A percentile compares a stretch with the other conserved stretches of the same genome.
These are phyloP conservation scores for Dioszegia crocea DNA, from an alignment of 768 basidiomycete genomes.

Conservation along the genomic window DNA sequence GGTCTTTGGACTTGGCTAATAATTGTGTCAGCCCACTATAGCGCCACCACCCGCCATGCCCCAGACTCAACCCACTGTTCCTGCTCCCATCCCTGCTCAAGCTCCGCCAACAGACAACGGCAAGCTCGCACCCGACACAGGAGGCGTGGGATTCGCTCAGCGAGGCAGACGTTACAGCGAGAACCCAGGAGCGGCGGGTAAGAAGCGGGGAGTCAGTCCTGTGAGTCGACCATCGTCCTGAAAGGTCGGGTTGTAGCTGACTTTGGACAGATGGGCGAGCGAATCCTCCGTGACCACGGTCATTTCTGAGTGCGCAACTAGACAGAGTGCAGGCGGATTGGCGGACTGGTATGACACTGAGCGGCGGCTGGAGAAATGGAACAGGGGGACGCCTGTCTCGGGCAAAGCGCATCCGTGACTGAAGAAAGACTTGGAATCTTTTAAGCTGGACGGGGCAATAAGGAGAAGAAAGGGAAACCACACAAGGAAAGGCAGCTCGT, in stretches of 20 bases:
- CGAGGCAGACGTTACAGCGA: constrained; percentile 4
- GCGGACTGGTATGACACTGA: too few relatives aligned
- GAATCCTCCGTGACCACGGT: constrained; percentile 41
- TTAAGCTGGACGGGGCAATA: too few relatives aligned
- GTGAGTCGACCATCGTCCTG: constrained; percentile 19
- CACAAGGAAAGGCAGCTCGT: too few relatives aligned
- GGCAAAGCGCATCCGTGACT: too few relatives aligned
- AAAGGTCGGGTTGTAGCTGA: background rate
- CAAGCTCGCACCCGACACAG: background rate
- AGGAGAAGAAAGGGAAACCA: background rate
- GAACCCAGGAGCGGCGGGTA: constrained; percentile 19
- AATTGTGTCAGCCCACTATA: background rate
- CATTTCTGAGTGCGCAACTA: constrained; percentile 23
- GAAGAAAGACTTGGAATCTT: too few relatives aligned
- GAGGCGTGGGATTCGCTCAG: background rate
- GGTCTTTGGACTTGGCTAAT: too few relatives aligned
- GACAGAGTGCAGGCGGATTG: too few relatives aligned
- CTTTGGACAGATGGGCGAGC: constrained; percentile 38
- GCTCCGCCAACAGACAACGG: constrained; percentile 1
- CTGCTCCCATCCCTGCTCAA: background rate
- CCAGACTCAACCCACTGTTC: background rate
- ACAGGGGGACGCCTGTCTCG: too few relatives aligned
- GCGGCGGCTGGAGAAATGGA: background rate
- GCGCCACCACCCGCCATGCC: too few relatives aligned
- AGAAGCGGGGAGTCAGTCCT: constrained; percentile 43